A percentile compares a stretch with the other conserved stretches of the same genome.
phyloP scores from a whole-genome alignment of 441 rosid genomes.

The Adansonia madagascariensis region DNA sequence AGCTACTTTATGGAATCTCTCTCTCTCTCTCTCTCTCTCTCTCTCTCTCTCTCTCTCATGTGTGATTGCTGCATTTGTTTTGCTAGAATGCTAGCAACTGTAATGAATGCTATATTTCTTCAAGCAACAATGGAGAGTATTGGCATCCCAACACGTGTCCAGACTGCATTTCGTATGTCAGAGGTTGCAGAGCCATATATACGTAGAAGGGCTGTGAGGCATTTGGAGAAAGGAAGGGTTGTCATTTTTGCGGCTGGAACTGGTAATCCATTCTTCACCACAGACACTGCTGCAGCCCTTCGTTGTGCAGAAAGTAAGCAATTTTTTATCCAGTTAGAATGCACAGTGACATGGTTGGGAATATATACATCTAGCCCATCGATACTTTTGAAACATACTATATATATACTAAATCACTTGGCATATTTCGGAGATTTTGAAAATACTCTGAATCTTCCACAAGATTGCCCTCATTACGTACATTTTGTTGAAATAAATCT shows the following conservation, averaged over 20 bases:
- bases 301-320: conserved; percentile 93
- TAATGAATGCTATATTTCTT: conserved; percentile 93
- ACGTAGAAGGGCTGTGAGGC: conserved; percentile 81
- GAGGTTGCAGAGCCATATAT: conserved; percentile 98
- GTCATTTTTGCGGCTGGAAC: conserved; percentile 96
- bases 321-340: not conserved
- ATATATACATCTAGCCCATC: not conserved
- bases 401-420: not conserved
- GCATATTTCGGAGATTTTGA: not conserved
- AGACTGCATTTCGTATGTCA: conserved; percentile 83
- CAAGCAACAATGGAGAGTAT: conserved; percentile 96
- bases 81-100: conserved; percentile 87
- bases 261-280: conserved; percentile 94
- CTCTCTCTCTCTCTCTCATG: not conserved
- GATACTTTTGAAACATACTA: not conserved
- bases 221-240: conserved; percentile 94
- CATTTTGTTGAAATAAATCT: not conserved
- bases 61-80: conserved; percentile 19
- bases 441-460: not conserved
- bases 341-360: not conserved
- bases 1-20: not conserved
- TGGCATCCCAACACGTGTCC: conserved; percentile 73
- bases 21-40: not conserved
- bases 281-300: conserved; percentile 93
- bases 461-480: not conserved